Evolutionary conservation across 2,329 filamentous ascomycete species (phyloP), one percentile per base, ranked within the genome.

Genomic region (Macrophomina pseudophaseolina): DNA sequence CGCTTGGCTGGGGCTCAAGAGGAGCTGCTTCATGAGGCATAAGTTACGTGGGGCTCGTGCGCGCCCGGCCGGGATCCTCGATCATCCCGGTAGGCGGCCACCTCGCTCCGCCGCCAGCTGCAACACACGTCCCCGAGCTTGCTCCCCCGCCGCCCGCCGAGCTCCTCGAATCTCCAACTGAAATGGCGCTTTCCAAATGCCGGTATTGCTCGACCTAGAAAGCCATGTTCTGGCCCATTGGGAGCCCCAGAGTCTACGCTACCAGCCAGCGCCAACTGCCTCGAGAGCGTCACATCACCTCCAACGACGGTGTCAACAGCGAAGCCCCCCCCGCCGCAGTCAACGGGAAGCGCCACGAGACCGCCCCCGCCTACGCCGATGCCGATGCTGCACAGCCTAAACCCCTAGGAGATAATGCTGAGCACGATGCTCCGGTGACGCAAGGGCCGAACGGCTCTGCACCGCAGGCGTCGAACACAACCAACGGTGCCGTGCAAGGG

Each of bases 241-340:
- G 91, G 79, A 91, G 91, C 77, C 91, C 92, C 76, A 89, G 90
- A 78, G 89, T 94, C 78, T 94, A 92, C 83, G 90, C 91, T 75
- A 91, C 91, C 73, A 91, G 85, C 81, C 91, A 88, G 80, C 87
- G 86, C 75, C 84, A 85, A 77, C 79, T 83, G 71, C 79, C 83
- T 65, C 78, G 80, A 66, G 78, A 83, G 71, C 84, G 81, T 66
- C 80, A 85, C 69, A 79, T 87, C 68, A 86, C 85, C 64, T 85
- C 89, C 71, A 86, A 92, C 82, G 89, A 90, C 76, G 81, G 87
- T 72, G 70, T 81, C 40, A 84, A 77, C 79, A 83, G 71, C 79
- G 83, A 66, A 78, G 80, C 66, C 78, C 83, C 70, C 84, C 81
- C 67, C 80, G 85, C 69, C 79, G 69, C 86, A 85, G 63, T 85